These are phyloP conservation scores for Chytriomyces sp. DNA, from an alignment of 192 early-diverging fungal species.

Conservation along the genomic window DNA sequence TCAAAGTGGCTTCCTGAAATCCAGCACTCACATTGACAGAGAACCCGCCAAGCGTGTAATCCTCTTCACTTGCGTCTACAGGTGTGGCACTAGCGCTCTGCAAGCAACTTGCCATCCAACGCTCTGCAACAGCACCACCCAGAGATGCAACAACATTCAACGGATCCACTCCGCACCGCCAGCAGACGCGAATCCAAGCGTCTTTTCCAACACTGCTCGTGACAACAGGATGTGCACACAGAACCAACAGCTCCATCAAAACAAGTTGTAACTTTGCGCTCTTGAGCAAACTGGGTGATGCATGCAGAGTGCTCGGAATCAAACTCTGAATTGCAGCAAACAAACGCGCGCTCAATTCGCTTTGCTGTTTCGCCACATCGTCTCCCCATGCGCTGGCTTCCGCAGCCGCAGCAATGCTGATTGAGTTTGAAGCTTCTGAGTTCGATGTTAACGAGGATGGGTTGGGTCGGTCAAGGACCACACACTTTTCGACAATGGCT, in stretches of 20 bases:
- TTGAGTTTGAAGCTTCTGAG: not conserved
- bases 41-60: constrained; percentile 39
- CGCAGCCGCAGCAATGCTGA: constrained; percentile 1
- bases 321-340: constrained; percentile 43
- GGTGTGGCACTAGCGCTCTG: not conserved
- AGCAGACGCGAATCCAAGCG: constrained; percentile 85
- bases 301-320: constrained; percentile 26
- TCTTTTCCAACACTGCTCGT: constrained; percentile 62
- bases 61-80: not conserved
- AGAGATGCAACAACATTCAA: constrained; percentile 64
- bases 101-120: constrained; percentile 19
- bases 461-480: constrained; percentile 20
- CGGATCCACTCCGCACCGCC: constrained; percentile 69
- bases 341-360: constrained; percentile 39
- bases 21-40: constrained; percentile 38
- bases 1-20: constrained; percentile 70
- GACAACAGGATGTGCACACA: constrained; percentile 56
- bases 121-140: not conserved
- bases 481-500: constrained; percentile 31
- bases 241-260: constrained; percentile 56
- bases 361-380: constrained; percentile 30
- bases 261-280: constrained; percentile 23
- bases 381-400: constrained; percentile 47
- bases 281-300: constrained; percentile 1
- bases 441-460: not conserved